Base-by-base conservation (phyloP, 495 filamentous ascomycete species). In the Tetracladium setigerum region DNA sequence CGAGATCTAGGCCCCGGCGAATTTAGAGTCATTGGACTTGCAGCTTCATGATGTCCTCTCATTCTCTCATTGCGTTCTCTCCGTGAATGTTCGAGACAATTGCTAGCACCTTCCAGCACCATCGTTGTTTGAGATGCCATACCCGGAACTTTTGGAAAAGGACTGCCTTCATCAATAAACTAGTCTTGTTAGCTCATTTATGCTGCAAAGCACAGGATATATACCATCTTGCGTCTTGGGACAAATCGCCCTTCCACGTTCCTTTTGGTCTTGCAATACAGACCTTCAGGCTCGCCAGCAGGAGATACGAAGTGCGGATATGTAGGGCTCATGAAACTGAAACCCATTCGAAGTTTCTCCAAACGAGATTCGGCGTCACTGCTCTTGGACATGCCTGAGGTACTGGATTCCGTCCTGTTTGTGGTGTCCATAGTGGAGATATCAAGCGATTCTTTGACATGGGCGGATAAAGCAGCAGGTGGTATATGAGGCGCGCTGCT, bases 401-500 rank as follows among this genome's bases (percentile, higher is more conserved):
- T 36, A 9, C 34, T 24, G 17, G 7, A 35, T 40, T 7, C 30
- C 2, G 18, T 32, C 36, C 22, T 27, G 3, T 27, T 7, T 27
- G 13, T 27, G 11, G 18, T 24, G 5, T 4, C 12, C 22, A 34
- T 18, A 4, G 15, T 38, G n/a, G 19, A 11, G 16, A 24, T 27
- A 19, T 38, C 14, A 10, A 47, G 18, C 19, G n/a, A 10, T 10
- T 37, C 10, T 37, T n/a, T n/a, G 16, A 17, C 2, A 14, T 4
- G 34, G 2, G n/a, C 10, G 10, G 16, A 37, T 62, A n/a, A n/a
- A n/a, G 32, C 55, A 55, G 35, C 65, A 67, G 12, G 51, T 43
- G 41, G 47, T 60, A 46, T 66, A 69, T 32, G 48, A 46, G 1
- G 66, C 67, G 14, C 62, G 55, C 24, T 64, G 55, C 62, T 68